A percentile compares a stretch with the other conserved stretches of the same genome.
phyloP scores from a whole-genome alignment of 257 asterid species.

The Scutellaria galericulata region DNA sequence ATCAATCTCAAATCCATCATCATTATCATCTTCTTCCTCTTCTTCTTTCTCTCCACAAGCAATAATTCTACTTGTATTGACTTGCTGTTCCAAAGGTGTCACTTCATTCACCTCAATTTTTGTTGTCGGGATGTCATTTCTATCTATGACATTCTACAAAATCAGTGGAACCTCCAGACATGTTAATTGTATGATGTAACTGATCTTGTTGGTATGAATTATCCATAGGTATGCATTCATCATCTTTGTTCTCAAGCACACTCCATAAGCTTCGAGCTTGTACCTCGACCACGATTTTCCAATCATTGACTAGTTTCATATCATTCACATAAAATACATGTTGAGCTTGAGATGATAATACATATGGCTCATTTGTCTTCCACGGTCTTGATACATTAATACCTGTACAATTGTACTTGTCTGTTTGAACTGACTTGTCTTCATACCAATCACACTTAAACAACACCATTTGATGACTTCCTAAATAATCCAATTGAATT shows the following conservation, averaged over 20 bases:
- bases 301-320: neutral
- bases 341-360: neutral
- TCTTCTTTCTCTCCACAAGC: too few relatives aligned
- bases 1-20: too few relatives aligned
- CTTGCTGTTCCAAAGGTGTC: neutral
- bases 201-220: neutral
- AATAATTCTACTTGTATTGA: too few relatives aligned
- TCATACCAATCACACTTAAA: constrained; percentile 23
- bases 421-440: neutral
- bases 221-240: neutral
- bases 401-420: neutral
- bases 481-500: constrained; percentile 20
- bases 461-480: constrained; percentile 1
- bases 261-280: neutral
- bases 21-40: too few relatives aligned
- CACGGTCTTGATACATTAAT: neutral
- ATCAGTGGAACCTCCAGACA: neutral
- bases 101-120: neutral
- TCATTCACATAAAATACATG: neutral
- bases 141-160: neutral
- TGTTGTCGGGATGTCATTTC: neutral
- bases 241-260: constrained; percentile 4
- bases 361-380: neutral
- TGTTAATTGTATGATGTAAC: neutral
- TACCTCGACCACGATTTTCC: neutral